A percentile compares a stretch with the other conserved stretches of the same genome.
These are phyloP conservation scores for Salix dunnii DNA, from an alignment of 345 rosid genomes.

Conservation along the genomic window DNA sequence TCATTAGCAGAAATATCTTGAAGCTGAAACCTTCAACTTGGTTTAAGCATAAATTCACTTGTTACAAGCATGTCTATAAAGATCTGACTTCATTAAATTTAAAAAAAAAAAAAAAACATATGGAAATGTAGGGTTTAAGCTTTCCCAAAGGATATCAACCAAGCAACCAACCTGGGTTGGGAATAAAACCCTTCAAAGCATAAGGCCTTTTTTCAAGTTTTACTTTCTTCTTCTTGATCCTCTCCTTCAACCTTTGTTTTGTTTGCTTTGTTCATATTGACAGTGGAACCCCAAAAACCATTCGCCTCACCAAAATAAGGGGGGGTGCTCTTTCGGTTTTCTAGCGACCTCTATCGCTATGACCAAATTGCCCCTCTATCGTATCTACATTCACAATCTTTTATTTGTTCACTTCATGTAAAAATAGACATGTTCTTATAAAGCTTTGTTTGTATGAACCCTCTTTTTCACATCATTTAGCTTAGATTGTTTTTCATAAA, in stretches of 20 bases:
- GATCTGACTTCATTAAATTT: constrained; percentile 19
- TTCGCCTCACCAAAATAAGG: background rate
- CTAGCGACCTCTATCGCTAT: background rate
- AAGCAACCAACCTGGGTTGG: constrained; percentile 15
- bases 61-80: background rate
- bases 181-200: constrained; percentile 22
- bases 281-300: background rate
- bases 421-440: too few species aligned
- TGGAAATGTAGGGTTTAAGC: constrained; percentile 21
- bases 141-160: background rate
- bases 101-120: background rate
- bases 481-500: too few species aligned
- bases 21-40: constrained; percentile 13
- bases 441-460: too few species aligned
- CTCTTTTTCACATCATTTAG: too few species aligned
- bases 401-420: too few species aligned
- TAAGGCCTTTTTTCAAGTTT: constrained; percentile 9
- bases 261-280: constrained; percentile 24
- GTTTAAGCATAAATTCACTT: background rate
- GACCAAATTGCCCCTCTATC: constrained; percentile 23
- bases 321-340: background rate
- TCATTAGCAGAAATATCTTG: background rate
- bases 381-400: too few species aligned
- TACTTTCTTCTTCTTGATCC: background rate
- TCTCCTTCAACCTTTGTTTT: background rate